Evolutionary conservation across 768 basidiomycete species (phyloP), one percentile per base, ranked within the genome.

Genomic region (Phaeolepiota aurea): DNA sequence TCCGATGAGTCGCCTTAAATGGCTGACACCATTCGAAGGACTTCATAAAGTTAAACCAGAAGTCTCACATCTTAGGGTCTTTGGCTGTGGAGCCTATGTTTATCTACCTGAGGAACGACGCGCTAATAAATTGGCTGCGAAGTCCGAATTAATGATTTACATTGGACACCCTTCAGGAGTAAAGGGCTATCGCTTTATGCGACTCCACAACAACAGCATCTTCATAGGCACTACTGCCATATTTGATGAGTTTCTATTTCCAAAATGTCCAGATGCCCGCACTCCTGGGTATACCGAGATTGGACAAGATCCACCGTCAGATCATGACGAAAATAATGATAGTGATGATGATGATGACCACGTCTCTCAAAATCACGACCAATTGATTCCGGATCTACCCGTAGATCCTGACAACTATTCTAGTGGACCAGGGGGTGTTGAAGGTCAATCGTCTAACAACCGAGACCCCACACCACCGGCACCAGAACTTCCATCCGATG

Each of bases 211-310:
- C 33, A 35, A 35, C 16, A 16, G 9, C 16, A 15, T 7, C 7
- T 35, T 35, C 18, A 19, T 16, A 19, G 33, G 9, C 18, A 19
- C 33, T 5, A 16, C 7, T 5, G 33, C 33, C 7, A 7, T 35
- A 9, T 35, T 35, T 35, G 33, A 35, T 19, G 33, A 35, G 33
- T 15, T 7, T 35, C 7, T 35, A 9, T 35, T 35, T 16, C 33
- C 33, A 35, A 35, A 35, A 35, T 35, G 33, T 35, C 33, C 7
- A 14, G 33, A 7, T 46, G 40, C 25, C n/a, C 25, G 7, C 7
- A 28, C n/a, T 7, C 25, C 25, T 28, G 25, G 7, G 25, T 28
- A n/a, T n/a, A 28, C 7, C n/a, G 25, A n/a, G 14, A 31, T 31
- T 10, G 28, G 14, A 31, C 28, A 31, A 31, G 28, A 31, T 31